A percentile compares a stretch with the other conserved stretches of the same genome.
Evolutionary conservation across 2,329 filamentous ascomycete genomes (phyloP).

Genomic region (Fusarium nisikadoi): DNA sequence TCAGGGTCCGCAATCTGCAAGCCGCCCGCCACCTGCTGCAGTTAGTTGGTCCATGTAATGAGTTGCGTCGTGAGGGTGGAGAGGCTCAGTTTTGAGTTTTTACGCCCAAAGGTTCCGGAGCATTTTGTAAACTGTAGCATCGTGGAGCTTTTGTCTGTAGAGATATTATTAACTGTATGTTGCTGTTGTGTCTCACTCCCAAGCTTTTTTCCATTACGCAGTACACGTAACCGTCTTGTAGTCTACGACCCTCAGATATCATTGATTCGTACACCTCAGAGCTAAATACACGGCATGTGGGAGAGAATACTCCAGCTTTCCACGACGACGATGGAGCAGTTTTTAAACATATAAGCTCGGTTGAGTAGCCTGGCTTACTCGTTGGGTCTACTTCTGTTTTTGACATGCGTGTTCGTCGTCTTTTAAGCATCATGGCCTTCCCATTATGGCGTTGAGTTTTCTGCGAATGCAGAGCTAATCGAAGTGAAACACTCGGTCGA

Average conservation of each 20-base stretch:
- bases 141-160: background rate
- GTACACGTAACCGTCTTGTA: background rate
- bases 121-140: background rate
- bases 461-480: slow-evolving; percentile 6
- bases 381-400: background rate
- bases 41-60: slow-evolving; percentile 2
- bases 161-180: background rate
- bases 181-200: background rate
- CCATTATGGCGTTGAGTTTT: slow-evolving; percentile 21
- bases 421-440: slow-evolving; percentile 8
- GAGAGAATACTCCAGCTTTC: background rate
- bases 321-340: background rate
- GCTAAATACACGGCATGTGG: background rate
- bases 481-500: background rate
- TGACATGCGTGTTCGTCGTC: slow-evolving; percentile 13
- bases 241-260: background rate
- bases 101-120: background rate
- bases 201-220: background rate
- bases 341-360: background rate
- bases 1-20: slow-evolving; percentile 37
- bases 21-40: slow-evolving; percentile 32
- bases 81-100: background rate
- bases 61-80: slow-evolving; percentile 17
- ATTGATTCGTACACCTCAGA: background rate
- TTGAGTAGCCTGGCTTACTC: background rate